These are phyloP conservation scores for Ceratocystis lukuohia DNA, from an alignment of 2,329 filamentous ascomycete genomes.

Conservation along the genomic window DNA sequence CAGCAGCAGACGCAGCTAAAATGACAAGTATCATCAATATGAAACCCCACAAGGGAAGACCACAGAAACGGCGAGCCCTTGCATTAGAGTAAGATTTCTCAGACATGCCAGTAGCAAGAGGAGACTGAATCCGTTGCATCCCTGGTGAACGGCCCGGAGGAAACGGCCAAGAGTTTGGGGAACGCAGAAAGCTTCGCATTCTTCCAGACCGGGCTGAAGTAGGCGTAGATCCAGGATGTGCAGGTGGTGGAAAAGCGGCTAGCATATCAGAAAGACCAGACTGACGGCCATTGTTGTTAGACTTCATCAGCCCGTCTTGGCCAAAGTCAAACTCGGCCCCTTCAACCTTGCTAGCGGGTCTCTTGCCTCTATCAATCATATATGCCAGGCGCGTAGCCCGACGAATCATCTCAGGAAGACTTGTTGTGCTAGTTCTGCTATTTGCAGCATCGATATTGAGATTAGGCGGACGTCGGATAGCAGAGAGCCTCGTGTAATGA, in stretches of 20 bases:
- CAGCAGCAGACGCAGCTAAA: conserved; percentile 52
- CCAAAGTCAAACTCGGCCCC: conserved; percentile 39
- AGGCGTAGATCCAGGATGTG: conserved; percentile 31
- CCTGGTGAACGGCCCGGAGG: conserved; percentile 24
- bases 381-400: conserved; percentile 76
- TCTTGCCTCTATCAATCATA: conserved; percentile 70
- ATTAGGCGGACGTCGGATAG: conserved; percentile 52
- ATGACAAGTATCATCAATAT: conserved; percentile 53
- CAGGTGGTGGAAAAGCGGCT: conserved; percentile 50
- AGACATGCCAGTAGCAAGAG: conserved; percentile 16
- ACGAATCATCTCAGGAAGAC: conserved; percentile 77
- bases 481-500: conserved; percentile 37
- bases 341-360: conserved; percentile 44
- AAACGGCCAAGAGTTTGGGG: conserved; percentile 37
- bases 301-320: conserved; percentile 31
- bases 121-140: conserved; percentile 16
- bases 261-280: conserved; percentile 51
- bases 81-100: conserved; percentile 17
- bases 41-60: conserved; percentile 69
- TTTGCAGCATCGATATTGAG: conserved; percentile 77
- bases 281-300: conserved; percentile 32
- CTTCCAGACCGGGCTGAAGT: conserved; percentile 25
- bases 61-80: conserved; percentile 58
- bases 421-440: conserved; percentile 74
- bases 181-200: conserved; percentile 32